Evolutionary conservation across 352 stramenopile species (phyloP).

Genomic region (Pythium aphanidermatum): DNA sequence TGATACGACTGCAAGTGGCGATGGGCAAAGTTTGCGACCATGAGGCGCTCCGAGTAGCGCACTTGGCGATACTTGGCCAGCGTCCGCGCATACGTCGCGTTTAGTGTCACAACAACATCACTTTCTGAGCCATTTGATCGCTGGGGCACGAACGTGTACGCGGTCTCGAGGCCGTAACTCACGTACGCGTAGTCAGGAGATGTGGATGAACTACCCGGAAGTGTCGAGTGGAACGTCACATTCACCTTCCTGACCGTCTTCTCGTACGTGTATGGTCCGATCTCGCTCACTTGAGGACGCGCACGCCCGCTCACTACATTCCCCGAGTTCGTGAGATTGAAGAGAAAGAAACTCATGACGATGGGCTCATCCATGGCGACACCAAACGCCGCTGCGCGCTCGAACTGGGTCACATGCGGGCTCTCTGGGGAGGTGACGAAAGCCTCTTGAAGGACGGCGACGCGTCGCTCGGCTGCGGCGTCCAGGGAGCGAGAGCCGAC

Average conservation of each 20-base stretch:
- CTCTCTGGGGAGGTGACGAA: constrained; percentile 1
- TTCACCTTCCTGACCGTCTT: constrained; percentile 52
- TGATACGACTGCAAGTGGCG: constrained; percentile 35
- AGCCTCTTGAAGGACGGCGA: constrained; percentile 1
- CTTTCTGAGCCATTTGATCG: constrained; percentile 62
- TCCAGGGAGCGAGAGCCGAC: constrained; percentile 23
- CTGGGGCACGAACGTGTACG: constrained; percentile 34
- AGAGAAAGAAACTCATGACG: constrained; percentile 59
- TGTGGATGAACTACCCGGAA: background rate
- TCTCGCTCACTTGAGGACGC: constrained; percentile 31
- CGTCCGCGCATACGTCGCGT: constrained; percentile 47
- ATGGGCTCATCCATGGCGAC: constrained; percentile 43
- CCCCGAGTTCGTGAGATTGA: constrained; percentile 61
- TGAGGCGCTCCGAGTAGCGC: constrained; percentile 48
- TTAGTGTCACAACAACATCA: constrained; percentile 48
- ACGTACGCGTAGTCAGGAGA: constrained; percentile 26
- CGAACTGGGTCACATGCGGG: constrained; percentile 9
- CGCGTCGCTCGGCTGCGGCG: constrained; percentile 5
- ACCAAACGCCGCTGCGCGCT: constrained; percentile 25
- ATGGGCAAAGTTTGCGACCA: constrained; percentile 58
- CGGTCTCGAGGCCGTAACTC: constrained; percentile 41
- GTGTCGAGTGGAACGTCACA: constrained; percentile 28
- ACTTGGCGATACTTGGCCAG: constrained; percentile 38
- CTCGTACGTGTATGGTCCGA: constrained; percentile 67
- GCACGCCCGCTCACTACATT: constrained; percentile 26